Percentiles rank a stretch among this genome's conserved stretches.
Evolutionary conservation across 371 early-diverging fungal species (phyloP).

Genomic region (Thermomucor indicae-seudaticae): DNA sequence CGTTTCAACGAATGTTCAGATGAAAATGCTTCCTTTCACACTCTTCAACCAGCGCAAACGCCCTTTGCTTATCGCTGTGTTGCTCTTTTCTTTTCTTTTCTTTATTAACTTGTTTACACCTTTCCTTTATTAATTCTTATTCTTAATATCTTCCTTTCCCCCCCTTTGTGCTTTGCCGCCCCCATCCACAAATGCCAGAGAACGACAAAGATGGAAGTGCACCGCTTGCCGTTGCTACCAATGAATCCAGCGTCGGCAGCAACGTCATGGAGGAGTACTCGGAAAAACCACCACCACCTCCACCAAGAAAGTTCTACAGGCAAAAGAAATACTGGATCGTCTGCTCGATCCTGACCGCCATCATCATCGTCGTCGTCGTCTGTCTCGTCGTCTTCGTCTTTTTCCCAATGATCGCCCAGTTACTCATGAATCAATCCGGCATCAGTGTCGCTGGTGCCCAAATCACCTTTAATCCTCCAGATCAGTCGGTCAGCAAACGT

Average conservation of each 20-base stretch:
- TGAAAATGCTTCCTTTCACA: background rate
- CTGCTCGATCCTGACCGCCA: slow-evolving; percentile 44
- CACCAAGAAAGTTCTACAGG: slow-evolving; percentile 45
- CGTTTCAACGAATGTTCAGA: background rate
- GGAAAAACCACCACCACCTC: slow-evolving; percentile 38
- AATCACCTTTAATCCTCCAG: slow-evolving; percentile 44
- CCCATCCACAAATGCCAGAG: slow-evolving; percentile 47
- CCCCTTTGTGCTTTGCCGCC: slow-evolving; percentile 24
- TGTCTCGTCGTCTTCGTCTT: slow-evolving; percentile 49
- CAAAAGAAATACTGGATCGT: slow-evolving; percentile 56
- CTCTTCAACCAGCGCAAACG: background rate
- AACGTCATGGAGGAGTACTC: slow-evolving; percentile 38
- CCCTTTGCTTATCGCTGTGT: slow-evolving; percentile 1
- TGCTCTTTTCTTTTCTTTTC: background rate
- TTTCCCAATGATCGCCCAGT: slow-evolving; percentile 58
- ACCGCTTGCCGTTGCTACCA: too few species aligned
- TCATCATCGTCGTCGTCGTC: slow-evolving; percentile 47
- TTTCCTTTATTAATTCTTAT: too few species aligned
- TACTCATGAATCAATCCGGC: slow-evolving; percentile 46
- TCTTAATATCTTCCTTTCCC: too few species aligned
- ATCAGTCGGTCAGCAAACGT: slow-evolving; percentile 18
- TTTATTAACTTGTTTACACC: background rate
- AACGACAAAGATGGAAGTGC: background rate
- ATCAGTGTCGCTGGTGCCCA: slow-evolving; percentile 45
- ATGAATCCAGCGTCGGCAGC: slow-evolving; percentile 7